Base-by-base conservation (phyloP, 257 asterid genomes). In the Nicotiana undulata region DNA sequence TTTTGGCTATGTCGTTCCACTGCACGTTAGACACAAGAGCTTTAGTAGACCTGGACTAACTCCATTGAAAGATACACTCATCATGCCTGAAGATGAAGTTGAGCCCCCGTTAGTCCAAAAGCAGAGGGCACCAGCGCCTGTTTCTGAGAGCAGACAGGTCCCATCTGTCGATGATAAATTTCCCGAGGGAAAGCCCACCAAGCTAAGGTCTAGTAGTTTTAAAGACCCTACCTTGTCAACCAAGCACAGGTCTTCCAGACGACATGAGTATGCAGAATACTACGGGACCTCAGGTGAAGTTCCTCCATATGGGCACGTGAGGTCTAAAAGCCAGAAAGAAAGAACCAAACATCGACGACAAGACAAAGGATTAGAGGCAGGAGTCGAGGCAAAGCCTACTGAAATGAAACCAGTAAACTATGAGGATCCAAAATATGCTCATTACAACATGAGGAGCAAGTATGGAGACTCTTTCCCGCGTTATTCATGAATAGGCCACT, bases 191-290 rank as follows among this genome's bases (percentile, higher is more conserved):
- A 94, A 94, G 85, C 91, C 91, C 46, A 83, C 85, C 11, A 96
- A 93, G 70, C 64, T 82, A 12, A 85, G 97, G 80, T 90, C 97
- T 2, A 65, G 89, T 32, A 87, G 91, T 79, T 20, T 79, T 11
- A 93, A 87, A 86, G 99, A 96, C 52, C 93, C 94, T 0, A 79
- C 93, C 60, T 29, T 85, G 64, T 82, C 97, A 15, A 90, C 80
- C 90, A 94, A 92, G 89, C 98, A 94, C 87, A 86, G 97, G 67
- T 94, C 98, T 79, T 92, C 98, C 28, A 92, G 93, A 85, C 89
- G 95, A 81, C 96, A 91, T 60, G 99, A 94, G 59, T 94, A 81
- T 81, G 88, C 96, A 6, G 97, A 92, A 75, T 96, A 85, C 80
- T 96, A 90, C 76, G 95, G 93, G 52, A 52, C 12, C 52, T 87